phyloP scores from a whole-genome alignment of 441 rosid genomes.

The Erodium texanum region DNA sequence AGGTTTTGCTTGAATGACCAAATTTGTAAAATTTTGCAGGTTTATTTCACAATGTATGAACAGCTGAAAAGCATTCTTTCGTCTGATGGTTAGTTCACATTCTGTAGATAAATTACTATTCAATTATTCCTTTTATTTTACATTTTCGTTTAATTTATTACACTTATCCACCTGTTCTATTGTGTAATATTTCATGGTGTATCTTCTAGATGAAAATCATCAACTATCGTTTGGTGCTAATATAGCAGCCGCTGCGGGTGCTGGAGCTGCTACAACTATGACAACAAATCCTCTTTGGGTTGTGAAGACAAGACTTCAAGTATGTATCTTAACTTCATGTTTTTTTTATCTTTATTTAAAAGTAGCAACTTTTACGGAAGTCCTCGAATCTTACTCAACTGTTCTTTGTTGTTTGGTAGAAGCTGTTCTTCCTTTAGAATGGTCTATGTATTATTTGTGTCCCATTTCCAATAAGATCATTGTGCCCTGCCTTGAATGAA shows the following conservation, averaged over 20 bases:
- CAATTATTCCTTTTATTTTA: too few relatives aligned
- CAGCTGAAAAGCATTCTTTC: conserved; percentile 42
- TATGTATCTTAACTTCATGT: conserved; percentile 17
- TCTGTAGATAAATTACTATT: neutral
- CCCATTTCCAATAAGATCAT: too few relatives aligned
- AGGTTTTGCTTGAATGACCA: conserved; percentile 12
- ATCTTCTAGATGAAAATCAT: conserved; percentile 33
- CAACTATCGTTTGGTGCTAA: conserved; percentile 53
- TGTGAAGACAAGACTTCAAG: conserved; percentile 69
- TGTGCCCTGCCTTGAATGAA: too few relatives aligned
- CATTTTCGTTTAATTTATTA: neutral
- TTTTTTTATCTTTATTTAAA: neutral
- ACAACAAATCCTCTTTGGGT: conserved; percentile 70
- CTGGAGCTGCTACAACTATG: conserved; percentile 59
- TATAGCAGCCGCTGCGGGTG: conserved; percentile 58
- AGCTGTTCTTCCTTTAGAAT: too few relatives aligned
- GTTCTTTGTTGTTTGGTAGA: too few relatives aligned
- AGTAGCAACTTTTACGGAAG: neutral
- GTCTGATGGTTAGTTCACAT: conserved; percentile 31
- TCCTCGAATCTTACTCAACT: neutral
- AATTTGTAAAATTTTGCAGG: conserved; percentile 24
- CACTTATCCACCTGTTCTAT: neutral
- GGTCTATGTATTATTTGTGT: too few relatives aligned
- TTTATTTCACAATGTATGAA: conserved; percentile 50
- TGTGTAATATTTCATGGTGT: neutral